Base-by-base conservation (phyloP, 345 rosid species). In the Citrus maxima region DNA sequence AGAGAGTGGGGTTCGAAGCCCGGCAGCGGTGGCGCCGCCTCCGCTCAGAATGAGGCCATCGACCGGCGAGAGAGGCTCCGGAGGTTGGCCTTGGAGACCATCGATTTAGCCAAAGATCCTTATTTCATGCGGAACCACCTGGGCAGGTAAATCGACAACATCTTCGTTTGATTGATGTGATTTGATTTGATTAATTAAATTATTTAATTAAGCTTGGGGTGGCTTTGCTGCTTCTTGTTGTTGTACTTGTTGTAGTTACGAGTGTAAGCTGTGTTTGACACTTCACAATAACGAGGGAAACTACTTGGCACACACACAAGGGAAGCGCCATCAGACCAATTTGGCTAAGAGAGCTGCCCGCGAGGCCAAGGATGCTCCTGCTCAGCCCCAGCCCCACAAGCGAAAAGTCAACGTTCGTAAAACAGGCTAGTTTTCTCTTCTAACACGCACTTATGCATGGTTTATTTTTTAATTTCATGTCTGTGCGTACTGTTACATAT, bases 271-370 rank as follows among this genome's bases (percentile, higher is more conserved):
- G 77, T 94, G 98, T 82, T 81, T 97, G 86, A 97, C 99, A 46
- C 85, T 97, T 58, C 99, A 93, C 87, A 97, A 97, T 92, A 97
- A 97, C 74, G 99, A 97, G 88, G 99, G 99, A n/a, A 95, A 95
- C 85, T 96, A 94, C 84, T 85, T 94, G 93, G 99, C 98, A 2
- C 97, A 96, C 80, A 94, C 98, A 25, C 98, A 94, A 72, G 99
- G 97, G 85, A 94, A 96, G 86, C 91, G 99, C 66, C 99, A 93
- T 78, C 98, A 97, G 82, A 96, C 99, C 69, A 96, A 96, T 77
- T 89, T 96, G 87, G 97, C 97, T 18, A 94, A 94, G 91, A 78
- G 99, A 86, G 99, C 98, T 62, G 95, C 98, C 6, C 94, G 99
- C 3, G 99, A 96, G 89, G 98, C 98, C 0, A 91, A 90, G 79